Percentiles rank a stretch among this genome's conserved stretches.
Conservation (phyloP, 768 basidiomycete genomes). For the Phylloporus arenicola region DNA sequence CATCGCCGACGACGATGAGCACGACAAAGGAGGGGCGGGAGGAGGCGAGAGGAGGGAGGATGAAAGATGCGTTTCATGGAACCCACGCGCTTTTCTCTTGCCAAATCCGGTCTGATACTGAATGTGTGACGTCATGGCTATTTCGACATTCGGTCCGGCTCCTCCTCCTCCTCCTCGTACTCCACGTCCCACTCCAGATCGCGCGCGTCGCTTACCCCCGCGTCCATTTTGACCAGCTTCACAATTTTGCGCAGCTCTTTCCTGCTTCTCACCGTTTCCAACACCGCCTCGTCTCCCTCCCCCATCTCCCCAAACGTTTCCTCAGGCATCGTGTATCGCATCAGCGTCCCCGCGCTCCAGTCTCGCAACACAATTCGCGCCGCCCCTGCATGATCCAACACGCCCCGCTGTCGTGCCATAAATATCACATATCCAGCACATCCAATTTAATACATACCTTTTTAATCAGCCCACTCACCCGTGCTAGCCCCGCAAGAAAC, state of each 20-base stretch:
- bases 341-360: constrained; percentile 73
- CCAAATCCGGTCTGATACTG: constrained; percentile 18
- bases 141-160: constrained; percentile 31
- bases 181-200: constrained; percentile 35
- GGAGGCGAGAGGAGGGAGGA: background rate
- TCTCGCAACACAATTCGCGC: constrained; percentile 78
- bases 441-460: constrained; percentile 45
- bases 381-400: constrained; percentile 65
- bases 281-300: constrained; percentile 43
- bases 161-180: constrained; percentile 34
- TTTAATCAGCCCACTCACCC: constrained; percentile 68
- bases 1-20: constrained; percentile 32
- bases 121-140: constrained; percentile 18
- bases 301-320: constrained; percentile 9
- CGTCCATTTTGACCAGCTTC: constrained; percentile 54
- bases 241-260: constrained; percentile 63
- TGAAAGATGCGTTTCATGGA: constrained; percentile 2
- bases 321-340: constrained; percentile 63
- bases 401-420: constrained; percentile 51
- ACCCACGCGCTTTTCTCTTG: constrained; percentile 20
- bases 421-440: constrained; percentile 3
- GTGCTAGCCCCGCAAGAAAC: constrained; percentile 74
- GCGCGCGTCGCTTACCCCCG: constrained; percentile 38
- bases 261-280: constrained; percentile 45
- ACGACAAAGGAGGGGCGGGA: background rate